Percentiles rank a stretch among this genome's conserved stretches.
phyloP scores from a whole-genome alignment of 768 basidiomycete genomes.

The Leccinum disarticulatum region DNA sequence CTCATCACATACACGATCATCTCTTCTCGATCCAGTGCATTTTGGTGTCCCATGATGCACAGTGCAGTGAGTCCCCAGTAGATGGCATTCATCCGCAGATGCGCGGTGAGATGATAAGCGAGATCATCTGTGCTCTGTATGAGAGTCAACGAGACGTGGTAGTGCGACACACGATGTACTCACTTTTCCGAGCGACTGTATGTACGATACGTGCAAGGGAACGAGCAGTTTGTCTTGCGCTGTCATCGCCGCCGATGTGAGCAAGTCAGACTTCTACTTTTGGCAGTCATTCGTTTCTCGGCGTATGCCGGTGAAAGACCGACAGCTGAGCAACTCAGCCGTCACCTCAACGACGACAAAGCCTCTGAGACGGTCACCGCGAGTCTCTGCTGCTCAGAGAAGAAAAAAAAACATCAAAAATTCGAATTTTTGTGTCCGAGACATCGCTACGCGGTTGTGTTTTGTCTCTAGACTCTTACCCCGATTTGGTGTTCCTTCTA shows the following conservation, averaged over 20 bases:
- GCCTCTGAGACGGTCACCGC: slow-evolving; percentile 2
- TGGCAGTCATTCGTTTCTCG: slow-evolving; percentile 15
- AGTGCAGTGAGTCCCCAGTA: slow-evolving; percentile 96
- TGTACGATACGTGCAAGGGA: slow-evolving; percentile 71
- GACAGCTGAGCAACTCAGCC: slow-evolving; percentile 15
- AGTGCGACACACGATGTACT: slow-evolving; percentile 7
- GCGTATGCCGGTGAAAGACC: slow-evolving; percentile 19
- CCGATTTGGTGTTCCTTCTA: slow-evolving; percentile 21
- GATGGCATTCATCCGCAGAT: slow-evolving; percentile 91
- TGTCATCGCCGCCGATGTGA: slow-evolving; percentile 14
- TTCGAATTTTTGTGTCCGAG: slow-evolving; percentile 1
- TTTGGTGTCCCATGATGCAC: slow-evolving; percentile 71
- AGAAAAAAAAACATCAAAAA: not conserved
- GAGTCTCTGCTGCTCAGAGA: not conserved
- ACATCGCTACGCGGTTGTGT: not conserved
- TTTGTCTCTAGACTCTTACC: slow-evolving; percentile 6
- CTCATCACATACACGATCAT: slow-evolving; percentile 89
- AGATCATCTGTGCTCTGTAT: slow-evolving; percentile 80
- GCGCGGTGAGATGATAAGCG: slow-evolving; percentile 85
- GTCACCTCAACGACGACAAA: slow-evolving; percentile 7
- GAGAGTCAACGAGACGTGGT: slow-evolving; percentile 2
- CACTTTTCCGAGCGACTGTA: slow-evolving; percentile 72
- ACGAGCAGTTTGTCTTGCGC: slow-evolving; percentile 36
- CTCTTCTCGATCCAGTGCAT: slow-evolving; percentile 79
- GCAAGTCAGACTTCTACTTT: not conserved